Conservation (phyloP, 2,329 filamentous ascomycete species). For the Aspergillus pseudonomiae region DNA sequence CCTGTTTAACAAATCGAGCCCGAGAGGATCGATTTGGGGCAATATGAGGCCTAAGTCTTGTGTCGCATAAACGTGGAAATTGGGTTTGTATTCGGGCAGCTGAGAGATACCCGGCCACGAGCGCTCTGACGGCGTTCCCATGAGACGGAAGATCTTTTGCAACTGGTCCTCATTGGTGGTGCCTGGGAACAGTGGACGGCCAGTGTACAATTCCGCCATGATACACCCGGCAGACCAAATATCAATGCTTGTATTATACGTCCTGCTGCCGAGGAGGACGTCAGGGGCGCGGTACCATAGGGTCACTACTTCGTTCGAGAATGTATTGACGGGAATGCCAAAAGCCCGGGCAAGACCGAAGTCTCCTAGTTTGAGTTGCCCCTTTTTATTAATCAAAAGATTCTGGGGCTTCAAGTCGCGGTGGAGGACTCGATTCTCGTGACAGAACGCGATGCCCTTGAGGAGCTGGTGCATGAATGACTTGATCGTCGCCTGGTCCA, state of each 20-base stretch:
- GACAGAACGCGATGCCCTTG: conserved; percentile 94
- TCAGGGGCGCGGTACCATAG: conserved; percentile 97
- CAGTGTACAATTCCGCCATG: conserved; percentile 99
- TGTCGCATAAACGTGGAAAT: conserved; percentile 90
- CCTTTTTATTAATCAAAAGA: conserved; percentile 89
- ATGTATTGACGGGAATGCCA: conserved; percentile 96
- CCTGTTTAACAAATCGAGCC: conserved; percentile 81
- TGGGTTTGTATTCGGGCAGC: conserved; percentile 96
- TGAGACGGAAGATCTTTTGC: conserved; percentile 94
- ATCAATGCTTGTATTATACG: conserved; percentile 99
- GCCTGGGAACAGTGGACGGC: conserved; percentile 90
- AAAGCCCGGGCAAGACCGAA: conserved; percentile 94
- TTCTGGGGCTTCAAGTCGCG: conserved; percentile 97
- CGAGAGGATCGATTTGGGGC: conserved; percentile 83
- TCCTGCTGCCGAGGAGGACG: conserved; percentile 87
- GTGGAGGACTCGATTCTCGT: conserved; percentile 94
- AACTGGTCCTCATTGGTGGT: conserved; percentile 99
- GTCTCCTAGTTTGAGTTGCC: conserved; percentile 87
- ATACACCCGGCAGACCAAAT: conserved; percentile 99
- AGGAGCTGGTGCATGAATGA: conserved; percentile 99
- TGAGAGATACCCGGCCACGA: conserved; percentile 94
- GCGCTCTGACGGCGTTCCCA: conserved; percentile 95
- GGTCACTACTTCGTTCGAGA: conserved; percentile 96
- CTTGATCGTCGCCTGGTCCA: conserved; percentile 91
- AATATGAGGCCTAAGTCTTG: conserved; percentile 86